Conservation (phyloP, 352 stramenopile genomes). For the Globisporangium yorkense region DNA sequence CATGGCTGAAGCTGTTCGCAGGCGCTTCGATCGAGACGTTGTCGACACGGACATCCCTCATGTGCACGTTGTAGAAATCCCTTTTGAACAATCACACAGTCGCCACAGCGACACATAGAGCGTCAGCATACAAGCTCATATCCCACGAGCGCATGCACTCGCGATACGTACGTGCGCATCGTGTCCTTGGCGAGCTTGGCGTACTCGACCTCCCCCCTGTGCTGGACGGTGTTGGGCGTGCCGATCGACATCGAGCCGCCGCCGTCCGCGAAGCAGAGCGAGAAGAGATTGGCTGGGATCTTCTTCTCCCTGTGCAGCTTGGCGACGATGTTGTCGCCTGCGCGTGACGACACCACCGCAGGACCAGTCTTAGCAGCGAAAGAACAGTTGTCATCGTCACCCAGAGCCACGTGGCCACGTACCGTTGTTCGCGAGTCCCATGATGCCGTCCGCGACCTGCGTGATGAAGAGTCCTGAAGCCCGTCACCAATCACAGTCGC, state of each 20-base stretch:
- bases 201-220: slow-evolving; percentile 23
- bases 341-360: background rate
- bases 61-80: slow-evolving; percentile 64
- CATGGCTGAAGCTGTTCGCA: slow-evolving; percentile 27
- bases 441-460: slow-evolving; percentile 88
- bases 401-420: background rate
- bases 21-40: slow-evolving; percentile 52
- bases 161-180: slow-evolving; percentile 14
- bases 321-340: slow-evolving; percentile 60
- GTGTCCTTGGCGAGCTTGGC: slow-evolving; percentile 15
- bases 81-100: slow-evolving; percentile 1
- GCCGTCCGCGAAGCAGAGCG: slow-evolving; percentile 33
- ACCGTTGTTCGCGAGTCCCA: slow-evolving; percentile 35
- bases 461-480: slow-evolving; percentile 58
- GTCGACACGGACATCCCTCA: slow-evolving; percentile 63
- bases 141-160: background rate
- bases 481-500: background rate
- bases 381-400: background rate
- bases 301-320: slow-evolving; percentile 74
- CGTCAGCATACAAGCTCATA: background rate
- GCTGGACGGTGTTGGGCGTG: slow-evolving; percentile 18
- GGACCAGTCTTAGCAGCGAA: background rate
- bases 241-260: slow-evolving; percentile 35
- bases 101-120: background rate
- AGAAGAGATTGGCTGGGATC: slow-evolving; percentile 58